phyloP scores from a whole-genome alignment of 805 yeast genomes.

The Lachancea fermentati region DNA sequence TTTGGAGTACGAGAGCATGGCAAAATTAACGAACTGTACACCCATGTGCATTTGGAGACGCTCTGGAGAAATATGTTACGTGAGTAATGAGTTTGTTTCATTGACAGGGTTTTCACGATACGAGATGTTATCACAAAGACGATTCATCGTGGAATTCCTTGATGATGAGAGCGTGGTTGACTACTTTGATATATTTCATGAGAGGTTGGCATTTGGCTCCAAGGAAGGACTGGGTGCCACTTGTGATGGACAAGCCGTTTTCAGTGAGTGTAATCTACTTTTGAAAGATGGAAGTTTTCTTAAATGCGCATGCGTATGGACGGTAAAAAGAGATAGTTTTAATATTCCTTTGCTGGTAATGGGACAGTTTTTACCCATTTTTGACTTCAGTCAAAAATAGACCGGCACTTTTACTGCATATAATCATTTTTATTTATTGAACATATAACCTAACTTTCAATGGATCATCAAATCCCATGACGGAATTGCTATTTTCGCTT shows the following conservation, averaged over 20 bases:
- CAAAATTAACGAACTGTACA: slow-evolving; percentile 48
- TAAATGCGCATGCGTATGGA: slow-evolving; percentile 77
- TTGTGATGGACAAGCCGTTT: slow-evolving; percentile 14
- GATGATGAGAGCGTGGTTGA: slow-evolving; percentile 70
- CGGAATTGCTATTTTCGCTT: too few relatives aligned
- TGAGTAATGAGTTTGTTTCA: slow-evolving; percentile 67
- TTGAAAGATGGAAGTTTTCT: slow-evolving; percentile 37
- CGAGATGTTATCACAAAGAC: slow-evolving; percentile 52
- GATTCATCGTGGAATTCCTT: slow-evolving; percentile 75
- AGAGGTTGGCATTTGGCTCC: slow-evolving; percentile 51
- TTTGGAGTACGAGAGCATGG: slow-evolving; percentile 49
- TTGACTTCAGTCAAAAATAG: slow-evolving; percentile 23
- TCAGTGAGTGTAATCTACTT: slow-evolving; percentile 36
- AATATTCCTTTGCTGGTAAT: slow-evolving; percentile 80
- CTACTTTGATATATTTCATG: slow-evolving; percentile 65
- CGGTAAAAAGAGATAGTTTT: slow-evolving; percentile 76
- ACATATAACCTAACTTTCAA: not conserved
- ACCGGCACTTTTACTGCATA: not conserved
- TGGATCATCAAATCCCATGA: too few relatives aligned
- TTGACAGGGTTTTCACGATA: slow-evolving; percentile 59
- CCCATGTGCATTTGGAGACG: slow-evolving; percentile 85
- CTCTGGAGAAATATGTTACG: slow-evolving; percentile 78
- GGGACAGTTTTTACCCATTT: slow-evolving; percentile 72
- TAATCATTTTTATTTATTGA: too few relatives aligned
- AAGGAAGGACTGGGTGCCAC: slow-evolving; percentile 12